phyloP scores from a whole-genome alignment of 441 rosid genomes.

The Capsella rubella region DNA sequence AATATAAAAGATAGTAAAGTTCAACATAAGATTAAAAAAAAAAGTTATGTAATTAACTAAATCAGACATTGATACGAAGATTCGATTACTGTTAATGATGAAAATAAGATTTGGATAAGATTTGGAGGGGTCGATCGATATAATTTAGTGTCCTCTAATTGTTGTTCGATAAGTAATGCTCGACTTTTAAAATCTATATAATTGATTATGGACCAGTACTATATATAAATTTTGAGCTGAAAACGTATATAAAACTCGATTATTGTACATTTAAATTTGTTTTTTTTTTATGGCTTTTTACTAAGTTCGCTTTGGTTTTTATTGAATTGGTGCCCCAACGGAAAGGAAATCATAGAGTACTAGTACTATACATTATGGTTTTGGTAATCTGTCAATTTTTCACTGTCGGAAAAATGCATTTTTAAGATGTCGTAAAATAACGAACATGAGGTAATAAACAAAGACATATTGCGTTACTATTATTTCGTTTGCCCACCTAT shows the following conservation, averaged over 20 bases:
- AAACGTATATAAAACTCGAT: background rate
- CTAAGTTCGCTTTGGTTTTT: background rate
- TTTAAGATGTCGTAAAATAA: slow-evolving; percentile 40
- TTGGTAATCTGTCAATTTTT: background rate
- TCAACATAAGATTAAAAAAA: background rate
- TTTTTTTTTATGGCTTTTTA: too few species aligned
- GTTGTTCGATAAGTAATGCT: slow-evolving; percentile 26
- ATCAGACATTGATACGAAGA: slow-evolving; percentile 23
- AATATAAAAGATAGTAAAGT: slow-evolving; percentile 7
- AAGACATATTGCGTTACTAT: slow-evolving; percentile 22
- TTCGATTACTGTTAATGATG: slow-evolving; percentile 39
- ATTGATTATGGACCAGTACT: background rate
- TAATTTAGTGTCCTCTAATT: slow-evolving; percentile 32
- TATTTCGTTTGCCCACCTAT: slow-evolving; percentile 3
- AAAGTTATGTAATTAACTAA: slow-evolving; percentile 20
- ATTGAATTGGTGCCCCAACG: background rate
- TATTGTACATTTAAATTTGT: background rate
- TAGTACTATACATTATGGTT: background rate
- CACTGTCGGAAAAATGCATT: slow-evolving; percentile 1
- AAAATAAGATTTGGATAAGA: slow-evolving; percentile 40
- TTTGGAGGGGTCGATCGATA: slow-evolving; percentile 42
- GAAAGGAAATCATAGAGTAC: too few species aligned
- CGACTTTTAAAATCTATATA: background rate
- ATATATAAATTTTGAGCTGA: background rate
- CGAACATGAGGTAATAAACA: slow-evolving; percentile 38